Conservation (phyloP, 2,329 filamentous ascomycete genomes). For the Colletotrichum acutatum region DNA sequence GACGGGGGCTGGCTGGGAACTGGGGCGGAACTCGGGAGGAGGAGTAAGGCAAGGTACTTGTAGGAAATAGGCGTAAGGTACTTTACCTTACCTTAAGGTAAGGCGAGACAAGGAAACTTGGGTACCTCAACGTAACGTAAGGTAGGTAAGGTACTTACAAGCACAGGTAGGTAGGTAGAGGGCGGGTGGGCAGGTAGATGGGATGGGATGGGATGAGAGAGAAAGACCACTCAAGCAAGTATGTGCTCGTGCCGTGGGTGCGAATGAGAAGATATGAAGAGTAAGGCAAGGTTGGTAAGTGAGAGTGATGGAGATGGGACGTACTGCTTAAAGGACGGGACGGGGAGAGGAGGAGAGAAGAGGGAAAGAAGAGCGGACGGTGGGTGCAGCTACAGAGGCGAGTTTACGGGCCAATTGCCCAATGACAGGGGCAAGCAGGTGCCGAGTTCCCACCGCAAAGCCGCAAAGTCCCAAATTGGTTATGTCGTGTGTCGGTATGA, state of each 20-base stretch:
- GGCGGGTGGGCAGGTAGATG: too few species aligned
- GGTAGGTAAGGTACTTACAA: neutral
- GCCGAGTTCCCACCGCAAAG: conserved; percentile 2
- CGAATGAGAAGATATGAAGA: neutral
- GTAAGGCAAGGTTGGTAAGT: neutral
- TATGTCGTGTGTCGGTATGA: conserved; percentile 1
- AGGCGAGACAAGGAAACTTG: too few species aligned
- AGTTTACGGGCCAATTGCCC: conserved; percentile 7
- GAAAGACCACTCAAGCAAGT: neutral
- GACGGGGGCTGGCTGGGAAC: conserved; percentile 5
- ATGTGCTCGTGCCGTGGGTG: neutral
- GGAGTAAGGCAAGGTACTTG: neutral
- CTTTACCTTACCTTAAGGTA: neutral
- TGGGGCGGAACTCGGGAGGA: conserved; percentile 8
- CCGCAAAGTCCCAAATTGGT: neutral
- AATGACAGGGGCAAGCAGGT: conserved; percentile 8
- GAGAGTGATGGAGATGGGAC: neutral
- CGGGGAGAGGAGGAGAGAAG: neutral
- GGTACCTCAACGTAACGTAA: neutral
- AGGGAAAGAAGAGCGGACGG: conserved; percentile 9
- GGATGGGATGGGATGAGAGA: neutral
- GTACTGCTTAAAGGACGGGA: neutral
- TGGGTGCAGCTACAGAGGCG: conserved; percentile 20
- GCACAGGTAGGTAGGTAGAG: neutral
- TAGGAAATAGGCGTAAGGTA: too few species aligned